phyloP scores from a whole-genome alignment of 2,329 filamentous ascomycete species.

The Ceratocystis colombiana region DNA sequence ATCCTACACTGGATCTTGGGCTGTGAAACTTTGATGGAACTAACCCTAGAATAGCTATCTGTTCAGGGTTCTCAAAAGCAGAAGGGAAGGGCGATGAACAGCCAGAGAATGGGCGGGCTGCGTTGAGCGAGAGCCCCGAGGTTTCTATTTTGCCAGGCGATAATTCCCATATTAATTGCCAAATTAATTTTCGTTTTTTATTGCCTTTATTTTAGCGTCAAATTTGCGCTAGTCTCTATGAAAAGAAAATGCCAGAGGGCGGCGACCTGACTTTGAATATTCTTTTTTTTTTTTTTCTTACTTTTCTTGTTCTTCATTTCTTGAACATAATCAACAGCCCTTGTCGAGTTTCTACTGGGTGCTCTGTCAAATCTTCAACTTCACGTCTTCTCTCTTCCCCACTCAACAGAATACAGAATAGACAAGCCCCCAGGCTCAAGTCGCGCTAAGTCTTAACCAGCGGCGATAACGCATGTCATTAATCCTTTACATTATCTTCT shows the following conservation, averaged over 20 bases:
- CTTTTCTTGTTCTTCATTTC: not conserved
- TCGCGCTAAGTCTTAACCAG: not conserved
- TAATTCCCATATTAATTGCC: not conserved
- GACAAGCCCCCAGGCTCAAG: not conserved
- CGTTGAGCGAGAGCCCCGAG: not conserved
- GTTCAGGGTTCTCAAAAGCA: not conserved
- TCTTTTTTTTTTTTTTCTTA: not conserved
- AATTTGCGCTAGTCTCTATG: too few relatives aligned
- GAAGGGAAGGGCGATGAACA: too few relatives aligned
- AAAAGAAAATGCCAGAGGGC: too few relatives aligned
- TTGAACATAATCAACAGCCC: too few relatives aligned
- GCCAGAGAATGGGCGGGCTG: too few relatives aligned
- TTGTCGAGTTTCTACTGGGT: too few relatives aligned
- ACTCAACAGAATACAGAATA: not conserved
- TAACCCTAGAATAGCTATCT: not conserved
- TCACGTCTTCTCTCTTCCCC: not conserved
- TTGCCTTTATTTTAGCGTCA: too few relatives aligned
- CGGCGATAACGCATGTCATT: conserved; percentile 13
- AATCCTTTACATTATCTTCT: conserved; percentile 16
- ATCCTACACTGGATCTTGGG: not conserved
- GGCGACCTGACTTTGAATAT: too few relatives aligned
- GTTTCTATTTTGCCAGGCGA: not conserved
- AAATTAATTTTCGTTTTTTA: too few relatives aligned
- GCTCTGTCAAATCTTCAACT: not conserved
- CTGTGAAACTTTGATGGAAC: too few relatives aligned